These are phyloP conservation scores for Hypomyces rosellus DNA, from an alignment of 2,329 filamentous ascomycete genomes.

Conservation along the genomic window DNA sequence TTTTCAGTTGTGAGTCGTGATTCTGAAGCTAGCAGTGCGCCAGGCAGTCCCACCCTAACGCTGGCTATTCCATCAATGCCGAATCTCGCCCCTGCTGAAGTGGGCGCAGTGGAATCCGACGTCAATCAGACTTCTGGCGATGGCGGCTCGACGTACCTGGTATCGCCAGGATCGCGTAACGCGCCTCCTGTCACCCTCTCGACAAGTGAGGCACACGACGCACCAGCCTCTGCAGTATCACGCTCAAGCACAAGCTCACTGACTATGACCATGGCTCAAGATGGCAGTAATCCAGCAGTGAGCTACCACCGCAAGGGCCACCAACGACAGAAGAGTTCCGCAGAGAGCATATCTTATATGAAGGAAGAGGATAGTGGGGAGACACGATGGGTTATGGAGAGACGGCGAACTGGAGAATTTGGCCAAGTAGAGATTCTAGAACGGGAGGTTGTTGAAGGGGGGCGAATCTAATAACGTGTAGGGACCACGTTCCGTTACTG, in stretches of 20 bases:
- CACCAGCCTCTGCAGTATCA: background rate
- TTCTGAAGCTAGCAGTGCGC: slow-evolving; percentile 40
- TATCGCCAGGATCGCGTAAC: background rate
- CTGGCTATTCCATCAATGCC: slow-evolving; percentile 27
- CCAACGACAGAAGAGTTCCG: slow-evolving; percentile 48
- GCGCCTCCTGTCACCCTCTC: slow-evolving; percentile 2
- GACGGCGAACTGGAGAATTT: slow-evolving; percentile 57
- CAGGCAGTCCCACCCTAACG: slow-evolving; percentile 47
- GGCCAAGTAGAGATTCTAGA: slow-evolving; percentile 61
- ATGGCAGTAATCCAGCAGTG: slow-evolving; percentile 11
- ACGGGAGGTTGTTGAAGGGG: slow-evolving; percentile 56
- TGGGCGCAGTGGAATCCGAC: background rate
- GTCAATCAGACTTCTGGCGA: background rate
- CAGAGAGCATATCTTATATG: slow-evolving; percentile 65
- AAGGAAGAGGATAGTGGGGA: slow-evolving; percentile 56
- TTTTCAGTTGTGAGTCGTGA: slow-evolving; percentile 44
- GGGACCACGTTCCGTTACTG: too few relatives aligned
- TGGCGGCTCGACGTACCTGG: background rate
- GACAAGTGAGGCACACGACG: background rate
- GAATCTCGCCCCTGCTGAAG: slow-evolving; percentile 3
- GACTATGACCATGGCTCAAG: background rate
- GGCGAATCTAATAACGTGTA: slow-evolving; percentile 37
- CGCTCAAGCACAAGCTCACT: slow-evolving; percentile 1
- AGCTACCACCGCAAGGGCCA: slow-evolving; percentile 32
- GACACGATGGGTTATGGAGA: slow-evolving; percentile 63